These are phyloP conservation scores for Persicaria maculosa DNA, from an alignment of 148 eudicot species.

Conservation along the genomic window DNA sequence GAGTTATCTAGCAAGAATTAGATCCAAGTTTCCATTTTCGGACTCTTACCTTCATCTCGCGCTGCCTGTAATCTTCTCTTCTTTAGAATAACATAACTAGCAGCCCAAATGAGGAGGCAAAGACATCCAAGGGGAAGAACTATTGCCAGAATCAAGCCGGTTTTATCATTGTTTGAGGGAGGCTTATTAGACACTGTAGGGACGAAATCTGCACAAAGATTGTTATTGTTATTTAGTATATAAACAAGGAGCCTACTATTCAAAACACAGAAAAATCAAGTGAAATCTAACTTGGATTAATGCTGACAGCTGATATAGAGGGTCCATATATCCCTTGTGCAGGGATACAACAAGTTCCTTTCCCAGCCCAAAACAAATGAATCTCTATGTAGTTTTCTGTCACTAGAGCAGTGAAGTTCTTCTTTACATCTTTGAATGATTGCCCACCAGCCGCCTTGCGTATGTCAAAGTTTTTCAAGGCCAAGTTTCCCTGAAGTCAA, in stretches of 20 bases:
- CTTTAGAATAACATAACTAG: slow-evolving; percentile 30
- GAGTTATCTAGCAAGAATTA: no score
- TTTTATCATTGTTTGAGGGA: slow-evolving; percentile 31
- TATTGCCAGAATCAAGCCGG: slow-evolving; percentile 62
- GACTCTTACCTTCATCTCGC: slow-evolving; percentile 56
- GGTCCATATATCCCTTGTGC: slow-evolving; percentile 72
- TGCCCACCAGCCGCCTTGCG: slow-evolving; percentile 45
- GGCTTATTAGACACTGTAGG: slow-evolving; percentile 49
- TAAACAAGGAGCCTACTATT: neutral
- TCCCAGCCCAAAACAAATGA: slow-evolving; percentile 95
- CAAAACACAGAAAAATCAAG: neutral
- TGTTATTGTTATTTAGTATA: neutral
- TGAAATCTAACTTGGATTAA: slow-evolving; percentile 44
- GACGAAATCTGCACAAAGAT: slow-evolving; percentile 42
- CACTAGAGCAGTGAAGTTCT: slow-evolving; percentile 35
- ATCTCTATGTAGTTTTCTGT: slow-evolving; percentile 65
- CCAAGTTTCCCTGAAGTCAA: slow-evolving; percentile 49
- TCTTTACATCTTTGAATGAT: slow-evolving; percentile 38
- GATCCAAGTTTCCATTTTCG: neutral
- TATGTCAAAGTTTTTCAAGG: slow-evolving; percentile 59
- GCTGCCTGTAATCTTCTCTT: slow-evolving; percentile 27
- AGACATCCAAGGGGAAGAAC: slow-evolving; percentile 38
- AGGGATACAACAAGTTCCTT: slow-evolving; percentile 92
- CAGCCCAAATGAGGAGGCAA: slow-evolving; percentile 33
- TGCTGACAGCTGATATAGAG: slow-evolving; percentile 71